These are phyloP conservation scores for Bimuria novae-zelandiae DNA, from an alignment of 2,329 filamentous ascomycete species.

Conservation along the genomic window DNA sequence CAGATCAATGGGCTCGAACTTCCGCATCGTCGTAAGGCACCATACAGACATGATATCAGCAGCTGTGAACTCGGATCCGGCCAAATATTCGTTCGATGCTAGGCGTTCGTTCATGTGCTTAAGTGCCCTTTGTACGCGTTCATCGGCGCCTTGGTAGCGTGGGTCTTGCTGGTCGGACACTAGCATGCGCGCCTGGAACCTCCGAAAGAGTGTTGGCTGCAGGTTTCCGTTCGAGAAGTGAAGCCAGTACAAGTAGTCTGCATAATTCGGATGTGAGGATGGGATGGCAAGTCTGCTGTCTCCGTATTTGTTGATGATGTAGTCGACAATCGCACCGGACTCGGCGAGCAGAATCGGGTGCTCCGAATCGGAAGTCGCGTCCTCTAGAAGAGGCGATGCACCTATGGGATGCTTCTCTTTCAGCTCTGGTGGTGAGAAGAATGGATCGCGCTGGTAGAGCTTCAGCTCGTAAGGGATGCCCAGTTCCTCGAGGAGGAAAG, in stretches of 20 bases:
- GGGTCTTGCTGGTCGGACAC: constrained; percentile 36
- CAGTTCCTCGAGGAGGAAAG: constrained; percentile 70
- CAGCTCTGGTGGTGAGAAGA: constrained; percentile 42
- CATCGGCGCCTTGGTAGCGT: constrained; percentile 39
- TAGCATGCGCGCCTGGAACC: constrained; percentile 36
- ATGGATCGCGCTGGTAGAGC: constrained; percentile 53
- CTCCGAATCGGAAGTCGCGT: constrained; percentile 48
- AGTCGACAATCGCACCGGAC: constrained; percentile 64
- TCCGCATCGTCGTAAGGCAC: constrained; percentile 64
- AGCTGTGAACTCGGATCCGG: constrained; percentile 64
- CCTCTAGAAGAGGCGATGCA: constrained; percentile 64
- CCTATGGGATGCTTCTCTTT: constrained; percentile 51
- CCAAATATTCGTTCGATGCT: constrained; percentile 57
- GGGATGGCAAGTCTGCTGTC: constrained; percentile 54
- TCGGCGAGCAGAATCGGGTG: constrained; percentile 62
- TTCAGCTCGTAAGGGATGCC: constrained; percentile 58
- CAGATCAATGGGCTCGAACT: constrained; percentile 52
- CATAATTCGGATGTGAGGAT: constrained; percentile 56
- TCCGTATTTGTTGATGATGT: constrained; percentile 60
- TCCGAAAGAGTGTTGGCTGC: constrained; percentile 43
- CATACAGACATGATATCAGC: constrained; percentile 70
- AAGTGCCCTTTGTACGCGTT: constrained; percentile 48
- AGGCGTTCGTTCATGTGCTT: constrained; percentile 57
- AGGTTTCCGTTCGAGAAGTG: constrained; percentile 57
- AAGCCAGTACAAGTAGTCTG: constrained; percentile 68